Evolutionary conservation across 2,329 filamentous ascomycete species (phyloP), one percentile per base, ranked within the genome.

Genomic region (Aphanocladium album): DNA sequence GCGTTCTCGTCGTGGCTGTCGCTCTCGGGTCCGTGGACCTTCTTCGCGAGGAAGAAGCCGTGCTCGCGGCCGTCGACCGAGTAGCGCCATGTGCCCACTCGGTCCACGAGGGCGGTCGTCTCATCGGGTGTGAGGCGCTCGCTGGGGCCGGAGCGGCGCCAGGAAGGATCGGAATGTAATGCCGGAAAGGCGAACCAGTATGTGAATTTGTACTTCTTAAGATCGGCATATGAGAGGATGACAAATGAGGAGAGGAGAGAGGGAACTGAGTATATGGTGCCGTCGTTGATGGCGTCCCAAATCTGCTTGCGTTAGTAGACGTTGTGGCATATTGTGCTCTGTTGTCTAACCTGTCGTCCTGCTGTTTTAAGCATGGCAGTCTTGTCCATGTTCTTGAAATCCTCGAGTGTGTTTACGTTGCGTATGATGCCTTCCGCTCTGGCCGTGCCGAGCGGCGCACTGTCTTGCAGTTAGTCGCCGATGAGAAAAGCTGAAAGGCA

Each of bases 141-240:
- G 52, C 84, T 77, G 9, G 78, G 78, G 2, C 79, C 82, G 2
- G 80, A 74, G 56, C 87, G 79, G 67, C 84, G 88, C 95, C 95
- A 99, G 30, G 83, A 80, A 1, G 91, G 91, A 59, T 93, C 88
- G 4, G 93, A 96, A 72, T 96, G 93, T 49, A 99, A 81, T 17
- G 93, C 92, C 1, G 95, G 95, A 70, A 96, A 99, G 5, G 89
- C 93, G 74, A 98, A 98, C 87, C 96, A 96, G 76, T 98, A 98
- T n/a, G 89, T 91, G 72, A 98, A 97, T 64, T 88, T 91, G 77
- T 98, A 98, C 71, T 96, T 97, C 74, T 99, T 99, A 37, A 99
- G 83, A 71, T 99, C 93, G 64, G 95, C 93, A 72, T 91, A 99
- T 17, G 91, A 96, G 50, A 98, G 85, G 62, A 96, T 86, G 27